These are phyloP conservation scores for Vitis rupestris DNA, from an alignment of 164 flowering plant species.

Conservation along the genomic window DNA sequence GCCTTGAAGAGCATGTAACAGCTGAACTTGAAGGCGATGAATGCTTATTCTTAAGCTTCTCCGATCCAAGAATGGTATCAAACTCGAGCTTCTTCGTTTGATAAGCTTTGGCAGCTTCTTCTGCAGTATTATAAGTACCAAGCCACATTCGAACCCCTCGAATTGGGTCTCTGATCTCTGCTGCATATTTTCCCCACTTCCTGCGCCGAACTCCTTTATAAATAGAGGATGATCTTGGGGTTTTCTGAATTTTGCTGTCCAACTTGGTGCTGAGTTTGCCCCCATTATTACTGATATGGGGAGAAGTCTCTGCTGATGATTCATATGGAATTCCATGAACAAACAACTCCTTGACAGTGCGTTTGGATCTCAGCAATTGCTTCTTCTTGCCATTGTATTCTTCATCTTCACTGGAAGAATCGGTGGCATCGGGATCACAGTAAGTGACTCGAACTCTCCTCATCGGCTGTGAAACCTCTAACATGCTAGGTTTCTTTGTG, in stretches of 20 bases:
- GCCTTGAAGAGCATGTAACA: neutral
- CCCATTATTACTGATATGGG: neutral
- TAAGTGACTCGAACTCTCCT: conserved; percentile 23
- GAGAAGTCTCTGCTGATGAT: neutral
- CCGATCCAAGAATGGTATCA: conserved; percentile 1
- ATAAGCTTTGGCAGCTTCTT: conserved; percentile 31
- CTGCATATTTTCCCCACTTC: conserved; percentile 35
- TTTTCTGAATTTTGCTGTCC: neutral
- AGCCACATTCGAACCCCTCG: conserved; percentile 23
- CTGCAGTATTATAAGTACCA: conserved; percentile 32
- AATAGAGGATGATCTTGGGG: conserved; percentile 4
- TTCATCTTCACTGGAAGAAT: conserved; percentile 32
- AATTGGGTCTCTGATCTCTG: conserved; percentile 35
- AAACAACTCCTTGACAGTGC: conserved; percentile 9
- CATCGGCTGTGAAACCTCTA: neutral
- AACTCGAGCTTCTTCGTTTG: conserved; percentile 23
- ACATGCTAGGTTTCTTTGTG: neutral
- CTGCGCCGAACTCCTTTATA: conserved; percentile 35
- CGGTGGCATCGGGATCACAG: conserved; percentile 36
- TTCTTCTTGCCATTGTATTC: neutral
- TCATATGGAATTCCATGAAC: neutral
- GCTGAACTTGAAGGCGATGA: neutral
- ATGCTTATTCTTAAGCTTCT: neutral
- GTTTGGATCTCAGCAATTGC: neutral
- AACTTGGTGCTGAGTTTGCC: neutral